Evolutionary conservation across 768 basidiomycete species (phyloP).

Genomic region (Suillus tomentosus): DNA sequence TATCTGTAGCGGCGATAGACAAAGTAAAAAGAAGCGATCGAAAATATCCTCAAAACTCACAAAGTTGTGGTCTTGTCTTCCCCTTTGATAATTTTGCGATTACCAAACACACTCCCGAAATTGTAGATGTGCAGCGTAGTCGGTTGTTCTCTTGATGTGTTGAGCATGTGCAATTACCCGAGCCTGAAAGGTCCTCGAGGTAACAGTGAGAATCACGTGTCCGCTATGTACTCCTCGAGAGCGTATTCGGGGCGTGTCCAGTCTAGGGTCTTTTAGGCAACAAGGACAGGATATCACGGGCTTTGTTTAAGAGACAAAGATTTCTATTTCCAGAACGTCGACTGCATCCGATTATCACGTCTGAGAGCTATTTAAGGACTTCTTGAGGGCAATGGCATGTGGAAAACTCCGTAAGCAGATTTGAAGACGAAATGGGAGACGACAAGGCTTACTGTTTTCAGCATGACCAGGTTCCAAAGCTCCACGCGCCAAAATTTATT

Average conservation of each 20-base stretch:
- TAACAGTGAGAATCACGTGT: neutral
- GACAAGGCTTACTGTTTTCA: slow-evolving; percentile 2
- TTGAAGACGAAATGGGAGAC: neutral
- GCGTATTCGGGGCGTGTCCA: neutral
- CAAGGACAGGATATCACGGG: slow-evolving; percentile 6
- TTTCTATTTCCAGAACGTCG: slow-evolving; percentile 5
- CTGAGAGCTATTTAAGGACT: slow-evolving; percentile 4
- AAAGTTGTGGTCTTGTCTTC: slow-evolving; percentile 24
- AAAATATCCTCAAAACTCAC: slow-evolving; percentile 18
- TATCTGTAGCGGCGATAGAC: slow-evolving; percentile 22
- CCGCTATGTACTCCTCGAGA: neutral
- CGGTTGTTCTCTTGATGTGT: slow-evolving; percentile 6
- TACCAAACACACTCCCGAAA: slow-evolving; percentile 26
- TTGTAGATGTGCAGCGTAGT: slow-evolving; percentile 30
- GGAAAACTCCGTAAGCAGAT: neutral
- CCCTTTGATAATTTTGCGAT: slow-evolving; percentile 27
- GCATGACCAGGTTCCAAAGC: neutral
- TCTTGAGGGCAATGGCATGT: slow-evolving; percentile 2
- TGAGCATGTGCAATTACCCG: slow-evolving; percentile 5
- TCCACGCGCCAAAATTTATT: too few species aligned
- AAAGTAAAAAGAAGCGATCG: neutral
- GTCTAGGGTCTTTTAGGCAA: slow-evolving; percentile 12
- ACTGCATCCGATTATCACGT: slow-evolving; percentile 4
- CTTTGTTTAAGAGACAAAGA: neutral
- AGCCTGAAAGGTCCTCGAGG: slow-evolving; percentile 8